Evolutionary conservation across 2,329 filamentous ascomycete species (phyloP).

Genomic region (Chaetomiaceae sp.): DNA sequence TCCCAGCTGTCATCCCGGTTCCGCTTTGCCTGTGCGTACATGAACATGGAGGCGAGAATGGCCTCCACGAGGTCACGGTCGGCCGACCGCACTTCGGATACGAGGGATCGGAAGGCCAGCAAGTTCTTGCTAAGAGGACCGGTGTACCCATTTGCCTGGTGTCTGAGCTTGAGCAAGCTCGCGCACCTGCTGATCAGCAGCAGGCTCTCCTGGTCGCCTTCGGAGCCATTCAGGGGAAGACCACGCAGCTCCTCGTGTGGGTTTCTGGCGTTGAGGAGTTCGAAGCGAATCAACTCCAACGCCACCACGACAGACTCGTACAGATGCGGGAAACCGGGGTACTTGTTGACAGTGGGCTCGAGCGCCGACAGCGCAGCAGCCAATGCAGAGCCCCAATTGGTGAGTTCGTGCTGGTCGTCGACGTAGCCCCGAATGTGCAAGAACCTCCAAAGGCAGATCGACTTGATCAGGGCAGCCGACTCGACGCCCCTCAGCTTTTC

Average conservation of each 20-base stretch:
- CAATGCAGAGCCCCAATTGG: constrained; percentile 77
- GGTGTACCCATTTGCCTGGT: constrained; percentile 85
- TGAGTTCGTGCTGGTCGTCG: constrained; percentile 71
- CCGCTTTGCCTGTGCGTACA: constrained; percentile 73
- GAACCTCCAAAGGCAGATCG: constrained; percentile 81
- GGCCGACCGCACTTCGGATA: constrained; percentile 70
- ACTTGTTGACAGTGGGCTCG: constrained; percentile 46
- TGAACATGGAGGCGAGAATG: constrained; percentile 71
- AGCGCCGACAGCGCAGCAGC: constrained; percentile 62
- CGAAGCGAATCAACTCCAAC: constrained; percentile 77
- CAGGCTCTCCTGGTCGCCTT: constrained; percentile 71
- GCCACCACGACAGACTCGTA: constrained; percentile 79
- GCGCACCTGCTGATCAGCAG: constrained; percentile 83
- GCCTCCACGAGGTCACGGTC: constrained; percentile 83
- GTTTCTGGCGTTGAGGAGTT: constrained; percentile 68
- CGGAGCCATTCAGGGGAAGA: constrained; percentile 51
- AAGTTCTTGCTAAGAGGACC: constrained; percentile 89
- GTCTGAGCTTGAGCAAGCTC: constrained; percentile 74
- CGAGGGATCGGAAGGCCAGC: constrained; percentile 78
- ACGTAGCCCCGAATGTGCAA: constrained; percentile 85
- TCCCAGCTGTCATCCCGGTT: constrained; percentile 61
- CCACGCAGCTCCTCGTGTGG: constrained; percentile 51
- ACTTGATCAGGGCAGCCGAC: constrained; percentile 59
- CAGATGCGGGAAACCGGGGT: constrained; percentile 44
- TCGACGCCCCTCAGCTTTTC: constrained; percentile 53